These are phyloP conservation scores for Populus deltoides DNA, from an alignment of 345 rosid genomes.

Conservation along the genomic window DNA sequence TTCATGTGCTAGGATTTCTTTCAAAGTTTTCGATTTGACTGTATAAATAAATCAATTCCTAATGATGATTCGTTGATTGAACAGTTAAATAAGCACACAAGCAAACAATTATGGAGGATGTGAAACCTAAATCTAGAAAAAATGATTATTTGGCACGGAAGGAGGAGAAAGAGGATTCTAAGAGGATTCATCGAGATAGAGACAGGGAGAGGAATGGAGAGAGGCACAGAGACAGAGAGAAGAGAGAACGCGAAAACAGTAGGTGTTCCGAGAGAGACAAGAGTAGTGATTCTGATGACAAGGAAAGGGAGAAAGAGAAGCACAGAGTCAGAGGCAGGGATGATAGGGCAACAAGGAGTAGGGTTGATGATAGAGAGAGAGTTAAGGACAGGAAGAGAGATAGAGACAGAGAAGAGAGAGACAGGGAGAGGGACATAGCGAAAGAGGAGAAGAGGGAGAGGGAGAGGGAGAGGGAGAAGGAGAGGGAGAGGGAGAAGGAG, in stretches of 20 bases:
- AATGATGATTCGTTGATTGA: background rate
- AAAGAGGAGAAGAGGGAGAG: conserved; percentile 31
- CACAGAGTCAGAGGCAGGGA: conserved; percentile 14
- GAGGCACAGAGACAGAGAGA: conserved; percentile 50
- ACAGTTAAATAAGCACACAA: background rate
- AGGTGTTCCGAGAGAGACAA: conserved; percentile 49
- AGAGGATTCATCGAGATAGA: conserved; percentile 46
- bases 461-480: conserved; percentile 24
- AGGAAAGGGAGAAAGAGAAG: conserved; percentile 11
- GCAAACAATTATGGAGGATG: conserved; percentile 35
- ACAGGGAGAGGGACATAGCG: conserved; percentile 18
- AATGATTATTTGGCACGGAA: conserved; percentile 36
- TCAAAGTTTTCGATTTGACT: background rate
- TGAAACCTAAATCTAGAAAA: conserved; percentile 43
- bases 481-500: conserved; percentile 2
- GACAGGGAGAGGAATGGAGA: conserved; percentile 51
- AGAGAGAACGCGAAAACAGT: conserved; percentile 34
- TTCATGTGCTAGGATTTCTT: background rate
- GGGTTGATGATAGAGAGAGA: conserved; percentile 27
- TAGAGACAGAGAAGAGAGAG: background rate
- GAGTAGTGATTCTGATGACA: conserved; percentile 49
- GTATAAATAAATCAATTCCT: background rate
- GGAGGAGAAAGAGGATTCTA: conserved; percentile 47
- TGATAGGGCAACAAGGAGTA: too few relatives aligned
- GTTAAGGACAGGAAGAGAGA: conserved; percentile 21